Evolutionary conservation across 352 stramenopile species (phyloP).

Genomic region (Pythium aphanidermatum): DNA sequence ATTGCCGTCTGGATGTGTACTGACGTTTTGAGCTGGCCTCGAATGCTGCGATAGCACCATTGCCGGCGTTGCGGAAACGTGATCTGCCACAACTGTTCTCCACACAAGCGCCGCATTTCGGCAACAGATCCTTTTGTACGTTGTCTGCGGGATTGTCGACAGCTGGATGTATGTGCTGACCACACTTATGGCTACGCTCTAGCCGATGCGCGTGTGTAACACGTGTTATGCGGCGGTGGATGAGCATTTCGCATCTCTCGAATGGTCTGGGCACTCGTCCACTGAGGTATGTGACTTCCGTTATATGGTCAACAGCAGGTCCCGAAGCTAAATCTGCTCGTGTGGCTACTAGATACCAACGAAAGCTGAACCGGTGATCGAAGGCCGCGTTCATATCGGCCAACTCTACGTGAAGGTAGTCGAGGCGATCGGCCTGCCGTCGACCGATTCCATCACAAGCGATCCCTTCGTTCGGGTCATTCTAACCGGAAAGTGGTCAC

Average conservation of each 20-base stretch:
- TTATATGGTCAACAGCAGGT: too few relatives aligned
- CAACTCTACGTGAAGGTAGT: constrained; percentile 86
- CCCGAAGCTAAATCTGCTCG: too few relatives aligned
- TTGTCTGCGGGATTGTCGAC: too few relatives aligned
- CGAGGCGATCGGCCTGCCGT: constrained; percentile 76
- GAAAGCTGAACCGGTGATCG: constrained; percentile 71
- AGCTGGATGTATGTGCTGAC: too few relatives aligned
- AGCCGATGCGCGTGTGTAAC: constrained; percentile 87
- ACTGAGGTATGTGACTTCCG: constrained; percentile 33
- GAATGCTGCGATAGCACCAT: constrained; percentile 79
- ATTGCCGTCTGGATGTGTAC: too few relatives aligned
- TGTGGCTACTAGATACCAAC: constrained; percentile 36
- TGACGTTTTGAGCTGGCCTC: too few relatives aligned
- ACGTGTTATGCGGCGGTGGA: constrained; percentile 79
- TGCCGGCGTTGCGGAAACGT: constrained; percentile 81
- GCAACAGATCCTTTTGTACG: constrained; percentile 77
- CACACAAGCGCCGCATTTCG: constrained; percentile 78
- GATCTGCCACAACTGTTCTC: constrained; percentile 82
- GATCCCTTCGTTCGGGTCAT: constrained; percentile 83
- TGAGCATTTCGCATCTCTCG: constrained; percentile 76
- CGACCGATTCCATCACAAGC: constrained; percentile 84
- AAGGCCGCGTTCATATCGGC: constrained; percentile 76
- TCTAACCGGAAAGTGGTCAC: constrained; percentile 81
- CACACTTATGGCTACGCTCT: too few relatives aligned
- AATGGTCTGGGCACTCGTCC: constrained; percentile 76